A percentile compares a stretch with the other conserved stretches of the same genome.
Evolutionary conservation across 768 basidiomycete species (phyloP).

Genomic region (Boletus subcaerulescens): DNA sequence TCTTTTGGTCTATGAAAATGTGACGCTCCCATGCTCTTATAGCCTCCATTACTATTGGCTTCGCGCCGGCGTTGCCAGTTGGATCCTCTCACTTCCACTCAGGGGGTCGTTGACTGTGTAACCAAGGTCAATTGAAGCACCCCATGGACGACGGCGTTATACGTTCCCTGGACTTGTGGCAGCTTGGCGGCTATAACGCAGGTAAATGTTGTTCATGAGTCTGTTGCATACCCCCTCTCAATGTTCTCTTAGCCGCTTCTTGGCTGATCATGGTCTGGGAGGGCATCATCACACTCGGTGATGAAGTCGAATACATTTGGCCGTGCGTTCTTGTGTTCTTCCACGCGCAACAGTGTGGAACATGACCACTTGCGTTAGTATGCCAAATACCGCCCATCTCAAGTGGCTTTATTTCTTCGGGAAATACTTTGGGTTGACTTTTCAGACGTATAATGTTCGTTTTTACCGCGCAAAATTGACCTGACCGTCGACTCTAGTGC

Average conservation of each 20-base stretch:
- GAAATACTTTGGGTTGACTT: constrained; percentile 15
- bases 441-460: constrained; percentile 13
- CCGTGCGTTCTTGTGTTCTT: constrained; percentile 14
- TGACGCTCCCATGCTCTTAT: too few species aligned
- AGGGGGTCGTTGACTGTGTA: neutral
- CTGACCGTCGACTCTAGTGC: constrained; percentile 6
- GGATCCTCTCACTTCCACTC: neutral
- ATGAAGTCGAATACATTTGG: constrained; percentile 25
- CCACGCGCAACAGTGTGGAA: neutral
- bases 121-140: neutral
- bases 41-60: too few species aligned
- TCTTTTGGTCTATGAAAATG: too few species aligned
- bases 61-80: neutral
- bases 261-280: constrained; percentile 19
- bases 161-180: neutral
- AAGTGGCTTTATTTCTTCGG: constrained; percentile 30
- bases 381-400: constrained; percentile 10
- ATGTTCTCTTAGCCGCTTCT: constrained; percentile 6
- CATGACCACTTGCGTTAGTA: constrained; percentile 3
- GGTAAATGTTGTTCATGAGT: neutral
- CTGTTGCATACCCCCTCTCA: neutral
- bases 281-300: constrained; percentile 8
- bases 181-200: constrained; percentile 6
- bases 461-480: neutral
- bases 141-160: neutral